Evolutionary conservation across 139 green algal genomes (phyloP).

Genomic region (Pycnococcus provasolii): DNA sequence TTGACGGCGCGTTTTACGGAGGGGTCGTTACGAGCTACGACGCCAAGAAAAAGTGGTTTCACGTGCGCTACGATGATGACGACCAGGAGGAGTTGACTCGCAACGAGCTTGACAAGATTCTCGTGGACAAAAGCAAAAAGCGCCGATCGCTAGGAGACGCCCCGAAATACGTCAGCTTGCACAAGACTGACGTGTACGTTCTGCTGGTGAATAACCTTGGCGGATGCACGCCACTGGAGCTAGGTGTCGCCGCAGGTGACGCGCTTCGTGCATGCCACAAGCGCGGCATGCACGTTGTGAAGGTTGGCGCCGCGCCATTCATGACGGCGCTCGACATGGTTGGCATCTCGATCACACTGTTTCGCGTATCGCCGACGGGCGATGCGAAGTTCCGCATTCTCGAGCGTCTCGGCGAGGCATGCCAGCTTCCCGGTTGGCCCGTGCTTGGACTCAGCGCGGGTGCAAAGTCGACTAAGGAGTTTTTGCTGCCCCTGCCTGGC

Average conservation of each 20-base stretch:
- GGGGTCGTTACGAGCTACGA: too few relatives aligned
- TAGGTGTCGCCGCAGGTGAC: constrained; percentile 35
- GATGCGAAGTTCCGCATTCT: constrained; percentile 23
- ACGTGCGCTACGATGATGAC: too few relatives aligned
- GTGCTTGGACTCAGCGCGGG: too few relatives aligned
- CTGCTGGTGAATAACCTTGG: constrained; percentile 71
- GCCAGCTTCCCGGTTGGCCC: constrained; percentile 25
- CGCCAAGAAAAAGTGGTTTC: too few relatives aligned
- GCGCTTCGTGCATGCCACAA: constrained; percentile 27
- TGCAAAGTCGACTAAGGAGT: too few relatives aligned
- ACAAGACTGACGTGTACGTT: constrained; percentile 21
- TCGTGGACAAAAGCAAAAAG: too few relatives aligned
- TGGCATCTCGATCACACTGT: constrained; percentile 38
- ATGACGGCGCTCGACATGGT: constrained; percentile 74
- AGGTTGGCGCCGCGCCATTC: constrained; percentile 38
- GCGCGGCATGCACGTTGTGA: constrained; percentile 32
- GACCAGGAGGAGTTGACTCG: too few relatives aligned
- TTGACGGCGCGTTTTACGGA: too few relatives aligned
- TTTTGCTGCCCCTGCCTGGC: too few relatives aligned
- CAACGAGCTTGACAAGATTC: too few relatives aligned
- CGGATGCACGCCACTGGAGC: constrained; percentile 48
- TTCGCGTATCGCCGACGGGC: constrained; percentile 11
- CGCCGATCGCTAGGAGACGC: too few relatives aligned
- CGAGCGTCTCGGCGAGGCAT: constrained; percentile 44
- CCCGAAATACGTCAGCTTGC: too few relatives aligned